These are phyloP conservation scores for Leishmania martiniquensis DNA, from an alignment of 208 protist genomes.

Conservation along the genomic window DNA sequence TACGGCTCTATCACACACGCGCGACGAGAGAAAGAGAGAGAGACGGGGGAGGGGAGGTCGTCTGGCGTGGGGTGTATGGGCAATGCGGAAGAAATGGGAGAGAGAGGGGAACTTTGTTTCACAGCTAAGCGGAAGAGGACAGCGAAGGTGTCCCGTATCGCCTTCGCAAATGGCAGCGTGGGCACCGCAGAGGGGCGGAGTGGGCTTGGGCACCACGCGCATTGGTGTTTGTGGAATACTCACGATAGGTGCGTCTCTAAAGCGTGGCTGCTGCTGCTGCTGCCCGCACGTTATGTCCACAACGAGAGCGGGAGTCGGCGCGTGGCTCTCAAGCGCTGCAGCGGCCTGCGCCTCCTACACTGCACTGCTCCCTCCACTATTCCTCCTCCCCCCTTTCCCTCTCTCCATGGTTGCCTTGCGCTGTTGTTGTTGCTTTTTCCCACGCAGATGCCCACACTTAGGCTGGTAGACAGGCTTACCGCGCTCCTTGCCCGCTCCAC, in stretches of 20 bases:
- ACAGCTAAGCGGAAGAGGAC: neutral
- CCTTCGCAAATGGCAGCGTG: too few relatives aligned
- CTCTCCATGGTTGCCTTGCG: too few relatives aligned
- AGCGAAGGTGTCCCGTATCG: too few relatives aligned
- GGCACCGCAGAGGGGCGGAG: conserved; percentile 2
- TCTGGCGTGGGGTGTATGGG: neutral
- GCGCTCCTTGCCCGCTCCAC: neutral
- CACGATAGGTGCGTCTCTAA: too few relatives aligned
- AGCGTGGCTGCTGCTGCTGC: neutral
- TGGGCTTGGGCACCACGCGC: too few relatives aligned
- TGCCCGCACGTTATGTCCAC: too few relatives aligned
- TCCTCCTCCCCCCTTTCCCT: neutral
- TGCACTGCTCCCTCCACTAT: neutral
- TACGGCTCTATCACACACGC: neutral
- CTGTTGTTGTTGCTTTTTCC: neutral
- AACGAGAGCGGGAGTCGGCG: neutral
- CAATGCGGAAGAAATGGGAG: neutral
- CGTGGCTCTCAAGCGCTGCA: neutral
- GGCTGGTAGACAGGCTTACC: neutral
- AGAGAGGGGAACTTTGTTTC: neutral
- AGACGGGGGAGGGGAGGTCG: neutral
- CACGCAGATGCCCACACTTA: neutral
- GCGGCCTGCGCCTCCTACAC: too few relatives aligned
- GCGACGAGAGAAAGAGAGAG: neutral
- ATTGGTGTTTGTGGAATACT: too few relatives aligned